These are phyloP conservation scores for Spizellomyces punctatus DNA, from an alignment of 192 early-diverging fungal species.

Conservation along the genomic window DNA sequence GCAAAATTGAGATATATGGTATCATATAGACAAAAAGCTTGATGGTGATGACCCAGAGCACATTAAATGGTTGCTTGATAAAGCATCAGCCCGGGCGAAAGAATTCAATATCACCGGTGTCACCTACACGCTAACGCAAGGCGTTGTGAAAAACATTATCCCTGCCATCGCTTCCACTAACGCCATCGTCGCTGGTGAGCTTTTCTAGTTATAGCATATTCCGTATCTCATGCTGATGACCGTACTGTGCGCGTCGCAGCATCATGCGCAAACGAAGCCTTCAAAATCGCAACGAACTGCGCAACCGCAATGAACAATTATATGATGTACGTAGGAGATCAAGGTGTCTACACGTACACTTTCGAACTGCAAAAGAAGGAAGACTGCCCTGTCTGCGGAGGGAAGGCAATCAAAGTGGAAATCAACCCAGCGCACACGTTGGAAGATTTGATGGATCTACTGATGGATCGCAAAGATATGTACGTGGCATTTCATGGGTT, in stretches of 20 bases:
- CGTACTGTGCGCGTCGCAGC: constrained; percentile 45
- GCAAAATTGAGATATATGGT: constrained; percentile 31
- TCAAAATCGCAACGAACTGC: constrained; percentile 85
- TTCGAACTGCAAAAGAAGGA: constrained; percentile 81
- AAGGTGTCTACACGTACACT: constrained; percentile 87
- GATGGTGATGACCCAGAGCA: constrained; percentile 73
- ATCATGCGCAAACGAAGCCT: constrained; percentile 90
- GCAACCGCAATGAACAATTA: constrained; percentile 87
- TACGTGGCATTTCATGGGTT: constrained; percentile 39
- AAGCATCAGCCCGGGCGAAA: constrained; percentile 83
- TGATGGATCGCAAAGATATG: constrained; percentile 75
- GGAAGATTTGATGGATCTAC: constrained; percentile 79
- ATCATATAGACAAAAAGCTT: constrained; percentile 71
- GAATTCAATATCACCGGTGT: constrained; percentile 87
- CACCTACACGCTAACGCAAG: constrained; percentile 88
- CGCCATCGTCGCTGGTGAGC: constrained; percentile 88
- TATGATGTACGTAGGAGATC: constrained; percentile 95
- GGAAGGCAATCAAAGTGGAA: constrained; percentile 49
- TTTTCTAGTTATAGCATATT: constrained; percentile 50
- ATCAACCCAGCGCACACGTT: constrained; percentile 62
- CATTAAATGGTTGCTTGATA: constrained; percentile 60
- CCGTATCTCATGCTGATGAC: neutral
- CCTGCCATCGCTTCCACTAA: constrained; percentile 98
- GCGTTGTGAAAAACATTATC: constrained; percentile 98
- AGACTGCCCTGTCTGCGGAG: constrained; percentile 92